phyloP scores from a whole-genome alignment of 1,139 yeast species.

The Yamadazyma sp. region DNA sequence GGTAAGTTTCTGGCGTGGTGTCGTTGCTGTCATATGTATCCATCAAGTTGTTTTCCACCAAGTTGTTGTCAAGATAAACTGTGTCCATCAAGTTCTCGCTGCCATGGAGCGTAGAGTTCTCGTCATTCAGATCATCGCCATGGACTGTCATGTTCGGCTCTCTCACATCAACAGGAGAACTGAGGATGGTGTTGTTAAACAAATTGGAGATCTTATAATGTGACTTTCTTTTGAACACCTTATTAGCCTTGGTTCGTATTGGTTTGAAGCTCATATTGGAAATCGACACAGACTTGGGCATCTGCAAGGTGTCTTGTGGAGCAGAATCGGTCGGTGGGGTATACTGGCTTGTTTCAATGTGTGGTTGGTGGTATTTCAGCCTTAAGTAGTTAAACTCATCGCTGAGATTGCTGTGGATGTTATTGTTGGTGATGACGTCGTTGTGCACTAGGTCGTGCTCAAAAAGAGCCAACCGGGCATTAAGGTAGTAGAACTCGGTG shows the following conservation, averaged over 20 bases:
- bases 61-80: conserved; percentile 9
- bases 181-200: conserved; percentile 25
- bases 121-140: no score
- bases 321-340: background rate
- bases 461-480: conserved; percentile 33
- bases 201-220: conserved; percentile 40
- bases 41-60: no score
- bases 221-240: conserved; percentile 42
- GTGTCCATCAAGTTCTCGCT: conserved; percentile 13
- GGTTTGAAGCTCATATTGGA: conserved; percentile 44
- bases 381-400: conserved; percentile 46
- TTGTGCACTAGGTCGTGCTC: conserved; percentile 34
- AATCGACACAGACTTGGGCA: conserved; percentile 41
- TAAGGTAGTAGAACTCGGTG: conserved; percentile 29
- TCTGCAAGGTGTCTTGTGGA: conserved; percentile 15
- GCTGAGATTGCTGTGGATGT: conserved; percentile 50
- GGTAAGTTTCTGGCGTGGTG: conserved; percentile 13
- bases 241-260: conserved; percentile 33
- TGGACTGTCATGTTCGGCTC: no score
- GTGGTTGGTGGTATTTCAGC: conserved; percentile 10
- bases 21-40: no score
- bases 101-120: no score
- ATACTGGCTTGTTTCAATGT: background rate
- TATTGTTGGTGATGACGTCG: conserved; percentile 39
- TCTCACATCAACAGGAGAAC: conserved; percentile 9